Evolutionary conservation across 2,329 filamentous ascomycete genomes (phyloP).

Genomic region (Xylaria sp.): DNA sequence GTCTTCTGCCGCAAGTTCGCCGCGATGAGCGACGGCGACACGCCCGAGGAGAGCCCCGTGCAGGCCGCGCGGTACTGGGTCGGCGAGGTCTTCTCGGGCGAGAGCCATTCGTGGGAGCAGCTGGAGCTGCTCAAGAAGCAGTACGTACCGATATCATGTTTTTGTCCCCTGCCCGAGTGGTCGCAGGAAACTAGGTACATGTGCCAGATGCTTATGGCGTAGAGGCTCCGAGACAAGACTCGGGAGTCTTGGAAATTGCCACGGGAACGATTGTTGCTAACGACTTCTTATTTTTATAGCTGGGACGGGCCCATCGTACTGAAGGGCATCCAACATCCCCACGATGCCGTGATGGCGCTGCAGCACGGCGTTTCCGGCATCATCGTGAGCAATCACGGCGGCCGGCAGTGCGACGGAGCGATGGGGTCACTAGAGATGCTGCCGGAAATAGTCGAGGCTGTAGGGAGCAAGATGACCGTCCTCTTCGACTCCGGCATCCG

Average conservation of each 20-base stretch:
- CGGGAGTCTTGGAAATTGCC: not conserved
- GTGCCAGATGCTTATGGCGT: too few relatives aligned
- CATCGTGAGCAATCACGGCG: conserved; percentile 54
- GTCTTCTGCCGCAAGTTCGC: conserved; percentile 63
- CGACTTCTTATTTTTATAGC: not conserved
- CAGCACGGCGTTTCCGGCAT: conserved; percentile 50
- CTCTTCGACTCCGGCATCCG: conserved; percentile 57
- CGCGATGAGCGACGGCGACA: conserved; percentile 47
- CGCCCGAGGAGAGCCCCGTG: conserved; percentile 51
- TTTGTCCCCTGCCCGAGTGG: too few relatives aligned
- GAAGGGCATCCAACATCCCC: conserved; percentile 59
- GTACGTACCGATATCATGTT: too few relatives aligned
- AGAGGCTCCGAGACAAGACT: not conserved
- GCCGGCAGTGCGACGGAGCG: conserved; percentile 45
- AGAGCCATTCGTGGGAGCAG: conserved; percentile 56
- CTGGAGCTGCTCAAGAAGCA: conserved; percentile 59
- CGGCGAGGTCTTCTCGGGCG: conserved; percentile 49
- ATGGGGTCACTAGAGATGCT: conserved; percentile 38
- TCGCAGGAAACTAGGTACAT: too few relatives aligned
- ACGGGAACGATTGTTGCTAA: conserved; percentile 1
- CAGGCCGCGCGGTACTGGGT: conserved; percentile 58
- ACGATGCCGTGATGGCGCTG: conserved; percentile 51
- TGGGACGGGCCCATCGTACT: conserved; percentile 68
- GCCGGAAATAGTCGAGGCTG: conserved; percentile 56
- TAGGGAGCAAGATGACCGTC: conserved; percentile 50